phyloP scores from a whole-genome alignment of 108 stramenopile species.

The Nannochloropsis gaditana region DNA sequence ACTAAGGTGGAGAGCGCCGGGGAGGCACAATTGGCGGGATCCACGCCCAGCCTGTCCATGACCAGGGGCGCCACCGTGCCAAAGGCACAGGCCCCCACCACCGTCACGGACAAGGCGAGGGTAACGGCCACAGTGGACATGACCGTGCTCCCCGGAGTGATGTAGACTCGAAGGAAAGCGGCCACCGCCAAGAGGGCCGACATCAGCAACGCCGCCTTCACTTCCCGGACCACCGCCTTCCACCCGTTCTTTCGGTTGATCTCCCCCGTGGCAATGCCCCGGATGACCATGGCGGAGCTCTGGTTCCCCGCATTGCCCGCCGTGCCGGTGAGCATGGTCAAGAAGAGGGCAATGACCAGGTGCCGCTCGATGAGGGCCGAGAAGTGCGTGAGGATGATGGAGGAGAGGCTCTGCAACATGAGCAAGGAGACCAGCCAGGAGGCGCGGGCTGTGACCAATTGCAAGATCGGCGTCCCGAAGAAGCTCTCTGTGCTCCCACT shows the following conservation, averaged over 20 bases:
- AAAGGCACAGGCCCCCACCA: constrained; percentile 45
- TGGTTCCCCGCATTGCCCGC: constrained; percentile 56
- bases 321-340: constrained; percentile 56
- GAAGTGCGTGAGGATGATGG: constrained; percentile 44
- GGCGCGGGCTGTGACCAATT: constrained; percentile 27
- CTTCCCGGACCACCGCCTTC: constrained; percentile 41
- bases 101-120: constrained; percentile 43
- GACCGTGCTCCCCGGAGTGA: constrained; percentile 42
- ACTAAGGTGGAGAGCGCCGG: constrained; percentile 48
- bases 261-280: constrained; percentile 53
- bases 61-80: constrained; percentile 50
- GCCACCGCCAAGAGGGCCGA: constrained; percentile 34
- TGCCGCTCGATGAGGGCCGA: constrained; percentile 22
- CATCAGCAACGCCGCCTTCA: constrained; percentile 33
- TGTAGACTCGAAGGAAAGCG: constrained; percentile 38
- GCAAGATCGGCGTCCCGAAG: constrained; percentile 40
- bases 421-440: constrained; percentile 47
- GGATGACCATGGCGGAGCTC: constrained; percentile 38
- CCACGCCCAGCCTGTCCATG: constrained; percentile 49
- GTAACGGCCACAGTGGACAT: constrained; percentile 45
- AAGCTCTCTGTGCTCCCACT: constrained; percentile 47
- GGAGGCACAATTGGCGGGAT: constrained; percentile 51
- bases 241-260: constrained; percentile 30
- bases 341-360: constrained; percentile 51
- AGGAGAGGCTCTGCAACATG: constrained; percentile 44